phyloP scores from a whole-genome alignment of 495 filamentous ascomycete genomes.

The Podospora sp. region DNA sequence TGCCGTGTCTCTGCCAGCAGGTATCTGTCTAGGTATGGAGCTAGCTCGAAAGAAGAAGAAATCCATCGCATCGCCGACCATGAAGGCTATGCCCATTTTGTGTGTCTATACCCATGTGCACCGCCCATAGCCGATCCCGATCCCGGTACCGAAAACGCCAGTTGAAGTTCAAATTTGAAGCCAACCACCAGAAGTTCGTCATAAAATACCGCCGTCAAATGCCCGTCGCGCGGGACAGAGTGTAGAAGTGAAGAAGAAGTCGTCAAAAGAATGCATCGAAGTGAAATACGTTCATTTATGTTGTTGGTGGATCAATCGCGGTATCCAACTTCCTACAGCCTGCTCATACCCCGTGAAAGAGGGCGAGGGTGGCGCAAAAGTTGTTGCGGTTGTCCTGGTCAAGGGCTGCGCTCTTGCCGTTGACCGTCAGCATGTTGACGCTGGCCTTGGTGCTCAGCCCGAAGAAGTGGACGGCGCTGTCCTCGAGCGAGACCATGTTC shows the following conservation, averaged over 20 bases:
- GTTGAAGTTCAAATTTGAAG: not conserved
- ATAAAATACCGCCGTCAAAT: conserved; percentile 1
- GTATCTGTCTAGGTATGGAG: conserved; percentile 4
- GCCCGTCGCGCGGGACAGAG: not conserved
- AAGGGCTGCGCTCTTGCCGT: conserved; percentile 57
- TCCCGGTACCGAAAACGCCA: not conserved
- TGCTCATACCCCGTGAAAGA: conserved; percentile 45
- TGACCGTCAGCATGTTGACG: conserved; percentile 78
- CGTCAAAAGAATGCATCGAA: not conserved
- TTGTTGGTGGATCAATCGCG: not conserved
- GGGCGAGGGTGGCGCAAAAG: conserved; percentile 75
- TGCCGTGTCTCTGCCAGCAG: not conserved
- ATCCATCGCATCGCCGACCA: not conserved
- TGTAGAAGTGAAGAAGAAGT: conserved; percentile 4
- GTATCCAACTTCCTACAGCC: not conserved
- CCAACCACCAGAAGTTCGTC: not conserved
- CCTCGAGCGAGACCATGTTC: conserved; percentile 84
- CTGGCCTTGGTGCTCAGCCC: conserved; percentile 85
- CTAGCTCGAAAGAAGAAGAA: not conserved
- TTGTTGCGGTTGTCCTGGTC: conserved; percentile 69
- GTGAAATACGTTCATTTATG: not conserved
- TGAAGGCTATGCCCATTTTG: conserved; percentile 1
- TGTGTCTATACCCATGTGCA: conserved; percentile 5
- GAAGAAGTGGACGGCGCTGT: conserved; percentile 67
- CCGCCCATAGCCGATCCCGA: not conserved